Conservation (phyloP, 441 rosid genomes). For the Adansonia gregorii region DNA sequence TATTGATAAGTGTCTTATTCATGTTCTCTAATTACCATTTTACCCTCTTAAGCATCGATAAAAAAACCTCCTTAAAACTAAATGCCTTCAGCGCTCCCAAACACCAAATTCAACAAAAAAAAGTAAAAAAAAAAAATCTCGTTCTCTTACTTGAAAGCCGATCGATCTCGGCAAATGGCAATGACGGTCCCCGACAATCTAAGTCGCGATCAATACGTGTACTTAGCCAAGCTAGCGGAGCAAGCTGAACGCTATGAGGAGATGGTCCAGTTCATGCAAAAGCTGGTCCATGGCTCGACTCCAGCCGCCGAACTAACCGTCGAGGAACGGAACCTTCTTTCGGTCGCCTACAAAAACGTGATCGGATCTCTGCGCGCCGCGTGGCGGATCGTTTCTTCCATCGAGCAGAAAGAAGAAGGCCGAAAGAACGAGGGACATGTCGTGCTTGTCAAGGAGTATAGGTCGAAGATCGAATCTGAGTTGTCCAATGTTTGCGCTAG, state of each 20-base stretch:
- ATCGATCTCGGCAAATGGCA: constrained; percentile 36
- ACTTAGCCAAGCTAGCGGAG: constrained; percentile 83
- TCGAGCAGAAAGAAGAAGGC: constrained; percentile 87
- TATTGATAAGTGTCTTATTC: not conserved
- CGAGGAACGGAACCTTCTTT: constrained; percentile 91
- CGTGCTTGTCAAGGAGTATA: constrained; percentile 79
- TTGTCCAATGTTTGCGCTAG: constrained; percentile 74
- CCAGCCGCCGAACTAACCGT: constrained; percentile 77
- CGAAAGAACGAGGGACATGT: constrained; percentile 90
- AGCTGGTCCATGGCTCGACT: constrained; percentile 64
- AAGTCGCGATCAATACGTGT: constrained; percentile 79
- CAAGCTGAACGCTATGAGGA: constrained; percentile 90
- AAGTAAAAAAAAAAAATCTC: not conserved
- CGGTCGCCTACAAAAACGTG: constrained; percentile 90
- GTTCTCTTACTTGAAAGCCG: not conserved
- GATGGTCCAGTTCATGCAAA: constrained; percentile 89
- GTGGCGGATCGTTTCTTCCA: constrained; percentile 86
- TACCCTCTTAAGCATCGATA: not conserved
- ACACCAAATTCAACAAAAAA: not conserved
- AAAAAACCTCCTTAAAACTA: not conserved
- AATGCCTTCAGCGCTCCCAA: not conserved
- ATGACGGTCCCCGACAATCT: constrained; percentile 57
- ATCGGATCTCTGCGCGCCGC: constrained; percentile 93
- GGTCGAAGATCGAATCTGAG: constrained; percentile 85
- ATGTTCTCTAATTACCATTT: not conserved